These are phyloP conservation scores for Nemania diffusa DNA, from an alignment of 2,329 filamentous ascomycete genomes.

Conservation along the genomic window DNA sequence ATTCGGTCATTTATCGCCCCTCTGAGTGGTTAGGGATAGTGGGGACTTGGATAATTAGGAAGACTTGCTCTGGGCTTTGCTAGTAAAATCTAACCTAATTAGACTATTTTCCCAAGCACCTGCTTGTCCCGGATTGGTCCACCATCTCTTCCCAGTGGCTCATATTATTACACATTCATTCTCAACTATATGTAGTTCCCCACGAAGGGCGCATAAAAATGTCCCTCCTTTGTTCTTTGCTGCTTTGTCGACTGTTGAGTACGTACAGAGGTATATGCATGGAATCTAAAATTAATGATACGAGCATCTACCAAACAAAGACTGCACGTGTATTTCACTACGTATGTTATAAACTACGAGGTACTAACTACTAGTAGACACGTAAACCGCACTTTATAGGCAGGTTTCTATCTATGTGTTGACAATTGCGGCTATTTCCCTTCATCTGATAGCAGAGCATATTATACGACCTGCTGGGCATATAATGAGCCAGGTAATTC, in stretches of 20 bases:
- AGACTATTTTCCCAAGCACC: constrained; percentile 24
- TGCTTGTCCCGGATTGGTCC: constrained; percentile 33
- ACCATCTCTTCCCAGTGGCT: constrained; percentile 13
- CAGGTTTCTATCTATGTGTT: neutral
- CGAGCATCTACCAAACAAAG: neutral
- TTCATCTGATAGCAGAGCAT: neutral
- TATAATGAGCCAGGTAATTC: neutral
- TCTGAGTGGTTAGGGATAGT: constrained; percentile 20
- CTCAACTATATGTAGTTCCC: neutral
- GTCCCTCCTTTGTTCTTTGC: neutral
- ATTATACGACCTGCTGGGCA: constrained; percentile 8
- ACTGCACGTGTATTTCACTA: constrained; percentile 6
- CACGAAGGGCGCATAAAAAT: neutral
- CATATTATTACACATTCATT: constrained; percentile 8
- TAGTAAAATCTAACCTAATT: constrained; percentile 21
- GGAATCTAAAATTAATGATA: neutral
- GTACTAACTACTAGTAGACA: neutral
- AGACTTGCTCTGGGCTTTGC: constrained; percentile 6
- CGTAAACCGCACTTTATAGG: neutral
- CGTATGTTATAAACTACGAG: neutral
- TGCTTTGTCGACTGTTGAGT: neutral
- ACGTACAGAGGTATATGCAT: neutral
- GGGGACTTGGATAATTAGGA: constrained; percentile 9
- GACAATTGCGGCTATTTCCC: neutral
- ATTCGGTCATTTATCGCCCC: constrained; percentile 29